Conservation (phyloP, 805 yeast species). For the Metschnikowia chrysomelidarum region DNA sequence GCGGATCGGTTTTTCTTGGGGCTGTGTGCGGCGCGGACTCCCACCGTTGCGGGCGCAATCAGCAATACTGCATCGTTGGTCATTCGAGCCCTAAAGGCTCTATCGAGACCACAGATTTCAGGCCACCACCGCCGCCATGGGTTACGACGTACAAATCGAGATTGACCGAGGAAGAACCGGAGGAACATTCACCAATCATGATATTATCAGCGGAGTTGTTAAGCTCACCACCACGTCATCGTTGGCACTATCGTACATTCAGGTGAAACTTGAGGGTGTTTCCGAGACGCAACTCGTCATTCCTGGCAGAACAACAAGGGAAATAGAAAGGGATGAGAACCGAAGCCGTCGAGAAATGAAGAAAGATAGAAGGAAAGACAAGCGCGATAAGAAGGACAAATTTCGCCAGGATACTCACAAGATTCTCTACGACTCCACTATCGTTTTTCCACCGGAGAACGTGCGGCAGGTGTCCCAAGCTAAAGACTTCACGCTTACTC, state of each 20-base stretch:
- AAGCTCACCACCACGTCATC: slow-evolving; percentile 38
- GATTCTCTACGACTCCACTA: slow-evolving; percentile 46
- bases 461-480: slow-evolving; percentile 42
- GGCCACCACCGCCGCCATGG: slow-evolving; percentile 10
- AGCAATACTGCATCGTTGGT: slow-evolving; percentile 7
- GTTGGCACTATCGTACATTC: slow-evolving; percentile 44
- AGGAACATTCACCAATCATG: slow-evolving; percentile 49
- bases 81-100: background rate
- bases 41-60: slow-evolving; percentile 1
- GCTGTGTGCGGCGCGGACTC: slow-evolving; percentile 10
- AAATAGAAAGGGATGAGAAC: background rate
- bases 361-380: slow-evolving; percentile 10
- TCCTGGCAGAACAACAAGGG: slow-evolving; percentile 15
- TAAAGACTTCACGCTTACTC: slow-evolving; percentile 45
- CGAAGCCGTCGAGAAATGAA: slow-evolving; percentile 1
- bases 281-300: slow-evolving; percentile 37
- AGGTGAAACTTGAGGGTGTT: slow-evolving; percentile 53
- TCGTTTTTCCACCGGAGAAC: slow-evolving; percentile 54
- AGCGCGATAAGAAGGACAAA: slow-evolving; percentile 15
- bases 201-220: slow-evolving; percentile 42
- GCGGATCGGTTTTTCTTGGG: no score
- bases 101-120: background rate
- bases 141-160: slow-evolving; percentile 29
- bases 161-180: slow-evolving; percentile 24
- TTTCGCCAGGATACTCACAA: slow-evolving; percentile 41